Evolutionary conservation across 202 grass and related monocot genomes (phyloP), one percentile per base, ranked within the genome.

Genomic region (Schoenoplectus triqueter): DNA sequence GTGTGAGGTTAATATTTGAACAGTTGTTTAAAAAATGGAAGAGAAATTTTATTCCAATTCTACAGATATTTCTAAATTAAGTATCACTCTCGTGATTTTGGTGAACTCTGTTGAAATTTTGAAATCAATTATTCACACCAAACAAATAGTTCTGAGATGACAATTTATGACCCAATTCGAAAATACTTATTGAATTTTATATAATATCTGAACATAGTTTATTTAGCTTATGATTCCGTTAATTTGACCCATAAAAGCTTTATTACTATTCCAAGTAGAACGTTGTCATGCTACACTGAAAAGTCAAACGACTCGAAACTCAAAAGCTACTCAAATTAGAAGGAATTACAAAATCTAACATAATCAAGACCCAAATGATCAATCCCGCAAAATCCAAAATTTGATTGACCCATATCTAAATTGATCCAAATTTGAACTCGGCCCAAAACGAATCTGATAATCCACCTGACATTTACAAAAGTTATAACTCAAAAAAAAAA

Each of bases 71-170:
- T 75, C 10, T 54, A 22, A 55, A 15, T 51, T 31, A 74, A 74
- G 10, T 52, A 70, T 75, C 49, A 39, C 20, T 55, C 20, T 31
- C 72, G 49, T 55, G 20, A 75, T 75, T 75, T 75, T 39, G 72
- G 10, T 54, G 20, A 54, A 55, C 10, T n/a, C n/a, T 21, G 3
- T 77, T 72, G 69, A 72, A 77, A 77, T 77, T 31, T 31, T 77
- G 50, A 39, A 31, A 31, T 31, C 31, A 31, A 31, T 31, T 31
- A 50, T 66, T 31, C 40, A 66, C 64, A 39, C 51, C 5, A 77
- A 77, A 77, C 10, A 14, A 57, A 14, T 57, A 57, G 10, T 56
- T 3, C 5, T 0, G 50, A 57, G 2, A 4, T 77, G 51, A 77
- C 21, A 0, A 72, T 48, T 72, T 49, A 46, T 72, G 4, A 48